Percentiles rank a stretch among this genome's conserved stretches.
Conservation (phyloP, 2,329 filamentous ascomycete genomes). For the Stromatinia cepivora region DNA sequence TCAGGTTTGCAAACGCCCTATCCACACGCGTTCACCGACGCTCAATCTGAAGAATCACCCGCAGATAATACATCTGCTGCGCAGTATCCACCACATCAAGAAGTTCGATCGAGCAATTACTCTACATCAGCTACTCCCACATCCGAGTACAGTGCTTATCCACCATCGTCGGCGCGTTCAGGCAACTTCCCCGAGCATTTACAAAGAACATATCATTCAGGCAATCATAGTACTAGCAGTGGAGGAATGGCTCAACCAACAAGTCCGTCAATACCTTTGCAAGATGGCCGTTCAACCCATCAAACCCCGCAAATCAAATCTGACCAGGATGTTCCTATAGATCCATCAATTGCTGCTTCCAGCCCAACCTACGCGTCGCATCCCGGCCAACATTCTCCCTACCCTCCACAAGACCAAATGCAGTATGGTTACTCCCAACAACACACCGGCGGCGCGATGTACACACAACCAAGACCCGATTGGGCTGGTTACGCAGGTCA, state of each 20-base stretch:
- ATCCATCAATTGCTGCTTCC: constrained; percentile 93
- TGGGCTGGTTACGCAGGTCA: constrained; percentile 65
- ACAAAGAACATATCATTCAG: constrained; percentile 80
- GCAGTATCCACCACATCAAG: constrained; percentile 81
- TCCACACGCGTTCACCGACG: constrained; percentile 63
- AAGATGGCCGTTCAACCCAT: constrained; percentile 73
- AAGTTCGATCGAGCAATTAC: constrained; percentile 61
- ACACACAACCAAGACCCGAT: constrained; percentile 70
- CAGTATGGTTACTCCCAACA: constrained; percentile 70
- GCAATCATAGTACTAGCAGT: constrained; percentile 69
- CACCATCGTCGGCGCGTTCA: constrained; percentile 72
- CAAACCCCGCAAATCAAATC: constrained; percentile 78
- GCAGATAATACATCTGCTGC: constrained; percentile 94
- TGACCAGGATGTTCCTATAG: constrained; percentile 98
- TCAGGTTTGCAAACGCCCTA: constrained; percentile 81
- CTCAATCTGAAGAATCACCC: constrained; percentile 78
- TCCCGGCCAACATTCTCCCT: constrained; percentile 75
- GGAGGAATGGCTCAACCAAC: constrained; percentile 98
- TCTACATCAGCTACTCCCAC: constrained; percentile 78
- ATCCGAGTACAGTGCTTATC: constrained; percentile 80
- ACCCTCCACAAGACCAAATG: constrained; percentile 84
- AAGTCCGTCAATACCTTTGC: constrained; percentile 93
- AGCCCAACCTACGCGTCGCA: constrained; percentile 87
- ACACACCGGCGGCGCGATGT: constrained; percentile 59
- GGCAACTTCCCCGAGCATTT: constrained; percentile 84